Percentiles rank a stretch among this genome's conserved stretches.
Conservation (phyloP, 768 basidiomycete genomes). For the Suillus paluster region DNA sequence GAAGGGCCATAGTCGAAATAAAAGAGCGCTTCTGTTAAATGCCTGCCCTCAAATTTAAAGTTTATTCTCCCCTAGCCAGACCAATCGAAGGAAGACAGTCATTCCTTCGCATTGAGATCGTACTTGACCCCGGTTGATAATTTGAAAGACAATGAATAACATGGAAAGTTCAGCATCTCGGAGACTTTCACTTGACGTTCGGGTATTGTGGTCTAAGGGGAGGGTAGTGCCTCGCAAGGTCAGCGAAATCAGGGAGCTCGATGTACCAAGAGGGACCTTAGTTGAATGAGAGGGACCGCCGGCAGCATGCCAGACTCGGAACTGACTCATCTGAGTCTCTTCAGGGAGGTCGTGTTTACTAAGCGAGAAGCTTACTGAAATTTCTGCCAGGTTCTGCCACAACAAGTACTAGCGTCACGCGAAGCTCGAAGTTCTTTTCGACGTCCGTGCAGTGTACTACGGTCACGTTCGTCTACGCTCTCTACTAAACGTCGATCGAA, state of each 20-base stretch:
- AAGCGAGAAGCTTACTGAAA: no score
- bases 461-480: no score
- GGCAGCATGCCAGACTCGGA: no score
- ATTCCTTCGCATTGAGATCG: constrained; percentile 71
- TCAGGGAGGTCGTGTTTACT: no score
- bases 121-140: constrained; percentile 36
- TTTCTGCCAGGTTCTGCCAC: no score
- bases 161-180: not conserved
- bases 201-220: constrained; percentile 59
- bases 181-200: not conserved
- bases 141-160: constrained; percentile 27
- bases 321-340: no score
- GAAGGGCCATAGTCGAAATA: constrained; percentile 71
- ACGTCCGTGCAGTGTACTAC: no score
- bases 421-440: no score
- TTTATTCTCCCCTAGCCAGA: no score
- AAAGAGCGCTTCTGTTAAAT: constrained; percentile 80
- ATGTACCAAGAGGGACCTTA: constrained; percentile 43
- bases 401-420: no score
- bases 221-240: constrained; percentile 60
- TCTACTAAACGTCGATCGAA: no score
- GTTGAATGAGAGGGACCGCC: not conserved
- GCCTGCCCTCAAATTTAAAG: constrained; percentile 48
- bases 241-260: constrained; percentile 57
- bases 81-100: no score